A percentile compares a stretch with the other conserved stretches of the same genome.
Conservation (phyloP, 2,329 filamentous ascomycete species). For the Sporothrix brunneoviolacea region DNA sequence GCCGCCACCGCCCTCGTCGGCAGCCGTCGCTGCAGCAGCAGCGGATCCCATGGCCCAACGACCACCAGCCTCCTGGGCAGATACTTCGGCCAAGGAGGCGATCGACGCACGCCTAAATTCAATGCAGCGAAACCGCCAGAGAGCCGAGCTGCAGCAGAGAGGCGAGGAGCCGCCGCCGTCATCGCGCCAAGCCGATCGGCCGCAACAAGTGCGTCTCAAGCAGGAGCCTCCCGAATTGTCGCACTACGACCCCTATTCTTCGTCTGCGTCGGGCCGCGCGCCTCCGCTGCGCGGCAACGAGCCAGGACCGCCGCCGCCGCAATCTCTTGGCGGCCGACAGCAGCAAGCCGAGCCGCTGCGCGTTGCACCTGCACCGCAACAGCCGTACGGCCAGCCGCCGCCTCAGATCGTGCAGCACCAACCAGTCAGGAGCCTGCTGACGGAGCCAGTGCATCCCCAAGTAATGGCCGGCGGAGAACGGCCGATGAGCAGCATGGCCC, state of each 20-base stretch:
- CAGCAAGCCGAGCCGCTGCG: constrained; percentile 3
- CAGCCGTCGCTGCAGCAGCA: constrained; percentile 10
- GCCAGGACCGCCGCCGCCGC: not conserved
- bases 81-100: constrained; percentile 10
- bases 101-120: constrained; percentile 26
- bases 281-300: constrained; percentile 10
- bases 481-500: constrained; percentile 33
- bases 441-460: constrained; percentile 16
- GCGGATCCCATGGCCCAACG: constrained; percentile 15
- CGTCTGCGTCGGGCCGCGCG: not conserved
- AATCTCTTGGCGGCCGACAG: not conserved
- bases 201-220: not conserved
- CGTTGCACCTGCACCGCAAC: not conserved
- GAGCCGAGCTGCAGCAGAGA: constrained; percentile 24
- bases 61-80: constrained; percentile 16
- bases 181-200: constrained; percentile 1
- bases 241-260: constrained; percentile 12
- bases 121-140: constrained; percentile 28
- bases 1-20: constrained; percentile 21
- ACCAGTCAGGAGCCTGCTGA: constrained; percentile 15
- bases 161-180: constrained; percentile 19
- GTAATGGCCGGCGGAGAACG: constrained; percentile 19
- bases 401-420: constrained; percentile 9
- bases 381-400: constrained; percentile 5
- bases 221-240: constrained; percentile 8